Conservation (phyloP, 257 asterid genomes). For the Forsythia viridissima region DNA sequence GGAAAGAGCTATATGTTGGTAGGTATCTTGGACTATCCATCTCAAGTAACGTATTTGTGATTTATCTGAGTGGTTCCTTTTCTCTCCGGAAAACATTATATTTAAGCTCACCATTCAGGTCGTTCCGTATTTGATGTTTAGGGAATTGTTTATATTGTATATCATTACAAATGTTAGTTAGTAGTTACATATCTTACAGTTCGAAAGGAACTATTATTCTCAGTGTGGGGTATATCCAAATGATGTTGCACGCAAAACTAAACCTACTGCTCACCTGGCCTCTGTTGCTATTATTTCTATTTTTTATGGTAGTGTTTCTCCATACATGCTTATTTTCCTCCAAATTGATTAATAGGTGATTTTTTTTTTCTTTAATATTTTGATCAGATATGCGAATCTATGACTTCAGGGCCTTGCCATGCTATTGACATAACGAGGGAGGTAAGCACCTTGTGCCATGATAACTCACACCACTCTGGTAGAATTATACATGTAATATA, state of each 20-base stretch:
- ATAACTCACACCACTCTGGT: conserved; percentile 18
- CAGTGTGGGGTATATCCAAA: not conserved
- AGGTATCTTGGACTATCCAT: not conserved
- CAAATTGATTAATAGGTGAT: not conserved
- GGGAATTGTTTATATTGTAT: too few species aligned
- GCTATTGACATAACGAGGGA: conserved; percentile 85
- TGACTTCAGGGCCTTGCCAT: conserved; percentile 88
- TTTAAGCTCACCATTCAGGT: not conserved
- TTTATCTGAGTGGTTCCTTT: not conserved
- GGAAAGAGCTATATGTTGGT: not conserved
- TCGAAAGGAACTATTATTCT: not conserved
- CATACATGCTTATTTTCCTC: conserved; percentile 12
- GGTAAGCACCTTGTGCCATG: conserved; percentile 45
- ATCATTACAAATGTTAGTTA: not conserved
- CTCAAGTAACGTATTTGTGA: not conserved
- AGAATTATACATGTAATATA: conserved; percentile 18
- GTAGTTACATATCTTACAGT: not conserved
- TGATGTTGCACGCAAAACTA: not conserved
- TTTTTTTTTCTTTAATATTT: conserved; percentile 12
- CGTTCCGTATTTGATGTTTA: too few species aligned
- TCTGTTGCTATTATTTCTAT: not conserved
- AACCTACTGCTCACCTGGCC: conserved; percentile 1
- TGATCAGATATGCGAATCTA: conserved; percentile 78
- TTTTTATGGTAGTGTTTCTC: conserved; percentile 7
- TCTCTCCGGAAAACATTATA: not conserved